Evolutionary conservation across 1,284 basidiomycete genomes (phyloP).

Genomic region (Schizophyllum amplum): DNA sequence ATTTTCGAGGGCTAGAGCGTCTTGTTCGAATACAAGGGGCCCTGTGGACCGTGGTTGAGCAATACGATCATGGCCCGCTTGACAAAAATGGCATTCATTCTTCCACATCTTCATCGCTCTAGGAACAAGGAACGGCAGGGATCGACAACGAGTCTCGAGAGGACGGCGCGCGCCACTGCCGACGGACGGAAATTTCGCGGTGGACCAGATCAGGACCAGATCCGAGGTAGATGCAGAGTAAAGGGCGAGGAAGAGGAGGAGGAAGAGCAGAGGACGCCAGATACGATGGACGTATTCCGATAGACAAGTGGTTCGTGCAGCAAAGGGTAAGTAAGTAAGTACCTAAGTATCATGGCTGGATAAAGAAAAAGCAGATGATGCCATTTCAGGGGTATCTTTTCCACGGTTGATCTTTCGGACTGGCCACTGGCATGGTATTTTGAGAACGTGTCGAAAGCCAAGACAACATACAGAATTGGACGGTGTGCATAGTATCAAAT

Average conservation of each 20-base stretch:
- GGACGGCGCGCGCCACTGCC: too few relatives aligned
- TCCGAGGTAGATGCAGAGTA: background rate
- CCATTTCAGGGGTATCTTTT: constrained; percentile 24
- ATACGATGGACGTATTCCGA: background rate
- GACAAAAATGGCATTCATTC: background rate
- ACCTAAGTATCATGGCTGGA: background rate
- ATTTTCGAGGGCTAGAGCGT: background rate
- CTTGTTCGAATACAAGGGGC: background rate
- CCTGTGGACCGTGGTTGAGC: background rate
- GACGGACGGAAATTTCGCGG: background rate
- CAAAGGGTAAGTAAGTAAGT: too few relatives aligned
- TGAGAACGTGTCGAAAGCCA: too few relatives aligned
- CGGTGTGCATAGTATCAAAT: too few relatives aligned
- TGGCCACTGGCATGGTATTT: too few relatives aligned
- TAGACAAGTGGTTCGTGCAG: background rate
- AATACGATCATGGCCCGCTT: background rate
- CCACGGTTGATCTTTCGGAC: background rate
- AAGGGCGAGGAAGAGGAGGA: constrained; percentile 16
- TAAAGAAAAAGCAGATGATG: background rate
- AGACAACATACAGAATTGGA: too few relatives aligned
- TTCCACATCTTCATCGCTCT: background rate
- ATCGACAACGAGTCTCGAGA: background rate
- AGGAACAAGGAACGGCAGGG: background rate
- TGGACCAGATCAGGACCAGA: background rate
- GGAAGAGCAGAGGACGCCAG: constrained; percentile 5